Conservation (phyloP, 2,329 filamentous ascomycete species). For the Paecilomyces niveus region DNA sequence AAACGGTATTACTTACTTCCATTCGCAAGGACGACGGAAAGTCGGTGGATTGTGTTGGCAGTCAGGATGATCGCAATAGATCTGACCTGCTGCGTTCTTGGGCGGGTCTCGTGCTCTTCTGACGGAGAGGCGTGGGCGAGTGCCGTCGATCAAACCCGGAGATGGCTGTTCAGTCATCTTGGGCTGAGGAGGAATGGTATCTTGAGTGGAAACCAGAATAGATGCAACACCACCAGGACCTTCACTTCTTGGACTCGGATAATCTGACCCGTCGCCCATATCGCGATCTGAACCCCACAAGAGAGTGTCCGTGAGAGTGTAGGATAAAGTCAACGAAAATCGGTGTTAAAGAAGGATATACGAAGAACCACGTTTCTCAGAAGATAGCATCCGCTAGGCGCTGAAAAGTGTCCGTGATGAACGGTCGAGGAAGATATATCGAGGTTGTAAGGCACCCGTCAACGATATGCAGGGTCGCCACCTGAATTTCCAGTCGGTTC, state of each 20-base stretch:
- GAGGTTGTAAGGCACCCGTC: conserved; percentile 20
- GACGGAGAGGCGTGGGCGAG: conserved; percentile 35
- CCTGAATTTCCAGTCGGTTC: neutral
- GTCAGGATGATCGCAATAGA: conserved; percentile 62
- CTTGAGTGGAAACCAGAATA: conserved; percentile 27
- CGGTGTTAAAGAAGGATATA: conserved; percentile 4
- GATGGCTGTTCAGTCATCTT: conserved; percentile 30
- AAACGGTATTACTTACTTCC: conserved; percentile 64
- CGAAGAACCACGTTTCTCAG: conserved; percentile 9
- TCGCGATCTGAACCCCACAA: conserved; percentile 25
- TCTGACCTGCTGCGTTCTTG: conserved; percentile 65
- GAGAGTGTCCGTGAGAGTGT: conserved; percentile 16
- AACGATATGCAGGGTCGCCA: conserved; percentile 1
- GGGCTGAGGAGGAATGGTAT: conserved; percentile 23
- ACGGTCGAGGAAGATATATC: conserved; percentile 13
- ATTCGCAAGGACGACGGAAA: conserved; percentile 83
- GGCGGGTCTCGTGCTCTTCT: conserved; percentile 46
- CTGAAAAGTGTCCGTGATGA: conserved; percentile 4
- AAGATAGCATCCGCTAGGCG: neutral
- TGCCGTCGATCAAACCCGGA: conserved; percentile 24
- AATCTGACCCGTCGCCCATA: conserved; percentile 37
- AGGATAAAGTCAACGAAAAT: conserved; percentile 6
- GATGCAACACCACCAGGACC: conserved; percentile 27
- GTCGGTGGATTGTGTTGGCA: conserved; percentile 59
- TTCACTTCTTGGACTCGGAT: conserved; percentile 38